Base-by-base conservation (phyloP, 345 rosid genomes). In the Dimocarpus longan region DNA sequence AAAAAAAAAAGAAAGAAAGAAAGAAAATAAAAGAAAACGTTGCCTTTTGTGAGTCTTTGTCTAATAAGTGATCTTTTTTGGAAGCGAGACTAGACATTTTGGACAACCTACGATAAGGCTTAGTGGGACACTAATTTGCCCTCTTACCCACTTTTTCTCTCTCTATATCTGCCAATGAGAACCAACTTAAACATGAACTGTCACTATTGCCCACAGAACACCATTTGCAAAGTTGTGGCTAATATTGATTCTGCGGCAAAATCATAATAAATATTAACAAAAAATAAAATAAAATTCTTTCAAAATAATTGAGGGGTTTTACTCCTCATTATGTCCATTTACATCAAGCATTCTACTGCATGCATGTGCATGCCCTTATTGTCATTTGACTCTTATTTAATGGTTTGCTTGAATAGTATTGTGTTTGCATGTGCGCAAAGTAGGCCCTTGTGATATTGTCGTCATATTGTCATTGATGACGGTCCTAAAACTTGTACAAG, bases 191-290 rank as follows among this genome's bases (percentile, higher is more conserved):
- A 12, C 9, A 15, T 26, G 64, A n/a, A 37, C 39, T 71, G 43
- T 75, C 82, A 46, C 3, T 46, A 50, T 66, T 71, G 42, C 52
- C 69, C 71, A 79, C 48, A n/a, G 52, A 60, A 57, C 19, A 66
- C 21, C 68, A 66, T 22, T 56, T 48, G 3, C 28, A 81, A 84
- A 84, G 84, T 67, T 75, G 71, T 84, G 86, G 84, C 82, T 62
- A 66, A 50, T 43, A 80, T 81, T 78, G 72, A 46, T 75, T 71
- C 73, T 60, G 63, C 86, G 86, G 86, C 86, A 84, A 81, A 84
- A 19, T 75, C 59, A 12, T 21, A 43, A 62, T 57, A 32, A 43
- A 18, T 10, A 37, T 66, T 66, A 54, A 13, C 18, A 5, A 37
- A 46, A 66, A 26, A 54, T 21, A 65, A 63, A 46, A 66, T 4